Conservation (phyloP, 129 eudicot genomes). For the Scalesia atractyloides region DNA sequence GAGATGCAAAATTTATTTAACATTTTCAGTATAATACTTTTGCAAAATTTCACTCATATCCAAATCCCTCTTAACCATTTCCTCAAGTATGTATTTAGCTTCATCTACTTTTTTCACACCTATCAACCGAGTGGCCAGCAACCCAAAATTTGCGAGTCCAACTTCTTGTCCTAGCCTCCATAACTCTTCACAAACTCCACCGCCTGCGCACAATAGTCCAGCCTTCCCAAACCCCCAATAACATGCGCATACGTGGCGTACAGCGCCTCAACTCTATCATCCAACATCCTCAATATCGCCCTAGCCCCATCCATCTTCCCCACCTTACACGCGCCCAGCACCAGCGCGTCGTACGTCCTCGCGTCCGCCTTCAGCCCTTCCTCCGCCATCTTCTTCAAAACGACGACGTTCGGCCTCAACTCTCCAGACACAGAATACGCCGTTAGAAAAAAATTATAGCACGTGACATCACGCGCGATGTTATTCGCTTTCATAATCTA, state of each 20-base stretch:
- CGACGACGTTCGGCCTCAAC: constrained; percentile 33
- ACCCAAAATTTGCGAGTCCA: constrained; percentile 56
- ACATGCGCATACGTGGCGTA: constrained; percentile 55
- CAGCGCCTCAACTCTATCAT: constrained; percentile 43
- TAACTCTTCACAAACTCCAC: constrained; percentile 59
- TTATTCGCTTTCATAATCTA: constrained; percentile 40
- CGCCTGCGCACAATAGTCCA: constrained; percentile 56
- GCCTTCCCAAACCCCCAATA: constrained; percentile 39
- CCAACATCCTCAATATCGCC: constrained; percentile 49
- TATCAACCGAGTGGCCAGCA: constrained; percentile 47
- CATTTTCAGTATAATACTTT: constrained; percentile 24
- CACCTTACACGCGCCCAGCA: constrained; percentile 67
- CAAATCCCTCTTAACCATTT: constrained; percentile 56
- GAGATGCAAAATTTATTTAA: not conserved
- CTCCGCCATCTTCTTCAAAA: constrained; percentile 46
- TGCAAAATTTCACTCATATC: constrained; percentile 29
- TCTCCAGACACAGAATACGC: constrained; percentile 46
- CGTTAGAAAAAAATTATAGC: constrained; percentile 52
- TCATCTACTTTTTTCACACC: constrained; percentile 41
- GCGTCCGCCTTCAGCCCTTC: constrained; percentile 55
- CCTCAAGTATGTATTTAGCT: constrained; percentile 44
- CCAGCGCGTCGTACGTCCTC: constrained; percentile 73
- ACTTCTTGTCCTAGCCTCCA: constrained; percentile 45
- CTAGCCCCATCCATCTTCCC: constrained; percentile 63
- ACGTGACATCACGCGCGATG: constrained; percentile 42